Evolutionary conservation across 495 filamentous ascomycete genomes (phyloP).

Genomic region (Darksidea phi): DNA sequence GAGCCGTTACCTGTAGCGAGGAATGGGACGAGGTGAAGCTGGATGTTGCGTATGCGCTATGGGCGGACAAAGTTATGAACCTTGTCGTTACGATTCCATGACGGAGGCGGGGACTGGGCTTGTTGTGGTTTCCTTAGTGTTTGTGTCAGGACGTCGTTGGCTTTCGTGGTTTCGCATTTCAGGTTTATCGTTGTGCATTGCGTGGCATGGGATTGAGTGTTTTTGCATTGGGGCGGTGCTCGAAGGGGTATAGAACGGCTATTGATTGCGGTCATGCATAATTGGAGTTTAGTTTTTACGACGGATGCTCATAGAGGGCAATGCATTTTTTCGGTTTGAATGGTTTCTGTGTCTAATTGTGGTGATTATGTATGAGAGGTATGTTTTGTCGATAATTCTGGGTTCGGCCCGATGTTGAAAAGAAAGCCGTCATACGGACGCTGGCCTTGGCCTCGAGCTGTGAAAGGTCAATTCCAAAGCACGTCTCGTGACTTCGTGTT

Average conservation of each 20-base stretch:
- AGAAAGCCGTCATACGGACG: too few relatives aligned
- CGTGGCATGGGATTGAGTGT: neutral
- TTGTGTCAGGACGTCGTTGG: too few relatives aligned
- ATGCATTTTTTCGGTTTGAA: too few relatives aligned
- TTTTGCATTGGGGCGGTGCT: neutral
- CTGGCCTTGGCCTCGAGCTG: neutral
- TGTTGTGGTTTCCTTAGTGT: neutral
- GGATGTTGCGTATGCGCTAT: slow-evolving; percentile 17
- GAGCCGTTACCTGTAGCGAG: slow-evolving; percentile 2
- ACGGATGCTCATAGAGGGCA: too few relatives aligned
- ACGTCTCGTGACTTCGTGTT: slow-evolving; percentile 17
- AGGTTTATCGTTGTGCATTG: neutral
- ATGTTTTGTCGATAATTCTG: too few relatives aligned
- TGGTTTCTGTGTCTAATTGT: too few relatives aligned
- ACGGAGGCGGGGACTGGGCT: neutral
- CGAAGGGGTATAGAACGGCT: neutral
- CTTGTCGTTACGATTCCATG: slow-evolving; percentile 18
- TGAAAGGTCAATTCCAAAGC: slow-evolving; percentile 28
- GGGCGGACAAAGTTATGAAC: slow-evolving; percentile 14
- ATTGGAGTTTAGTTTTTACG: too few relatives aligned
- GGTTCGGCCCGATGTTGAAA: too few relatives aligned
- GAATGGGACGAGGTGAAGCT: slow-evolving; percentile 17
- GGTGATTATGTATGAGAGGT: too few relatives aligned
- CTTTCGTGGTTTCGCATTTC: too few relatives aligned
- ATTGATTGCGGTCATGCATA: too few relatives aligned